Percentiles rank a stretch among this genome's conserved stretches.
Evolutionary conservation across 1,139 yeast species (phyloP).

Genomic region (Debaryomycetaceae sp.): DNA sequence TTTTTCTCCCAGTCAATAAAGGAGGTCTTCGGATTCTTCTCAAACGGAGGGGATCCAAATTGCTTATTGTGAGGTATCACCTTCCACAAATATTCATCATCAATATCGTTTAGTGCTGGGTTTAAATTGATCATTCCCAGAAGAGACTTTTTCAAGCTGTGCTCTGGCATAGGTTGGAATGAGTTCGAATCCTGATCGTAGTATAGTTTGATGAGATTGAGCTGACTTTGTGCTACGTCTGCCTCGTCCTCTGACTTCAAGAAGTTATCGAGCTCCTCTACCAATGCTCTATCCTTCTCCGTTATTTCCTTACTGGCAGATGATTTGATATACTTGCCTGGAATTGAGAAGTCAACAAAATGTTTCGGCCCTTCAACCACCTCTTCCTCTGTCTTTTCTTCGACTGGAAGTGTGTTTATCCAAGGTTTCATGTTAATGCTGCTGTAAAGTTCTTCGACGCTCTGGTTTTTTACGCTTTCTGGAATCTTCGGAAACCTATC

Average conservation of each 20-base stretch:
- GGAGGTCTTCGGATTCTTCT: constrained; percentile 21
- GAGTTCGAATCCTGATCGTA: constrained; percentile 27
- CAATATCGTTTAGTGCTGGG: constrained; percentile 32
- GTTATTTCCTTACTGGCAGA: constrained; percentile 19
- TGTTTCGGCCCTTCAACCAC: constrained; percentile 5
- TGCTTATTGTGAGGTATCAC: constrained; percentile 33
- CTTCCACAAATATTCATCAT: constrained; percentile 42
- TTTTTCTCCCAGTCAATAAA: constrained; percentile 39
- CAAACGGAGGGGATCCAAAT: constrained; percentile 39
- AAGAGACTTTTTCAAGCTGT: constrained; percentile 36
- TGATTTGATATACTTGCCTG: constrained; percentile 26
- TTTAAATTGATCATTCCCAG: constrained; percentile 41
- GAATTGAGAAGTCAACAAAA: constrained; percentile 29
- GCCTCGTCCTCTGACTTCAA: constrained; percentile 24
- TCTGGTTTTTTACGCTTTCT: constrained; percentile 12
- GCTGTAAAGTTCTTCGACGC: constrained; percentile 18
- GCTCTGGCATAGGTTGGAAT: constrained; percentile 30
- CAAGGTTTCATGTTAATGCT: constrained; percentile 11
- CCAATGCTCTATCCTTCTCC: constrained; percentile 22
- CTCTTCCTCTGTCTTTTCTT: constrained; percentile 5
- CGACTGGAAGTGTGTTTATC: constrained; percentile 1
- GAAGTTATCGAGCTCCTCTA: constrained; percentile 24
- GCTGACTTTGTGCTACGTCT: constrained; percentile 21
- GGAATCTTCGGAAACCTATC: constrained; percentile 32
- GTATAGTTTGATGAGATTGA: constrained; percentile 25